Evolutionary conservation across 1,284 basidiomycete genomes (phyloP).

Genomic region (Cryptococcus sp.): DNA sequence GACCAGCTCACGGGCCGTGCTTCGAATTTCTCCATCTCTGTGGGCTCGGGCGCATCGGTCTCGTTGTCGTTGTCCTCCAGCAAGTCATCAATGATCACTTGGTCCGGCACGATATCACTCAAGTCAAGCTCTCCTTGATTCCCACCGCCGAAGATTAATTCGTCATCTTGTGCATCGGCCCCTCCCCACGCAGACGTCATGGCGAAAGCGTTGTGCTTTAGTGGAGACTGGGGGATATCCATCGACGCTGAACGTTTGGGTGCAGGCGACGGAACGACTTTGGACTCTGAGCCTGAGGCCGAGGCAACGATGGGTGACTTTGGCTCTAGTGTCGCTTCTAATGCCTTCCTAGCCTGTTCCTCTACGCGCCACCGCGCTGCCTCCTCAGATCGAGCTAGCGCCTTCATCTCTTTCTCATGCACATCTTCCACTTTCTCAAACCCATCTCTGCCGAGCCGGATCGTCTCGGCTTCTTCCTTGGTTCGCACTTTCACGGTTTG

Average conservation of each 20-base stretch:
- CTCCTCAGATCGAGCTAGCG: constrained; percentile 21
- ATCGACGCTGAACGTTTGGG: constrained; percentile 1
- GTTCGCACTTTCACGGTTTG: constrained; percentile 33
- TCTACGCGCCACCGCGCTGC: constrained; percentile 14
- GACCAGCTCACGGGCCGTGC: constrained; percentile 33
- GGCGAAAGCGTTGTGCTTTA: constrained; percentile 3
- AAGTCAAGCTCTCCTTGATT: constrained; percentile 42
- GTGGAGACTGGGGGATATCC: constrained; percentile 13
- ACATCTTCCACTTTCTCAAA: constrained; percentile 38
- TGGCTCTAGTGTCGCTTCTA: not conserved
- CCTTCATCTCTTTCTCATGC: constrained; percentile 30
- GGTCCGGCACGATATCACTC: constrained; percentile 36
- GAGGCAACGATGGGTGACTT: not conserved
- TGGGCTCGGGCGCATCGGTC: constrained; percentile 6
- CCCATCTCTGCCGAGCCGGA: constrained; percentile 44
- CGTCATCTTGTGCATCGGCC: not conserved
- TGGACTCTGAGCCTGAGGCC: not conserved
- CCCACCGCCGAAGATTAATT: constrained; percentile 9
- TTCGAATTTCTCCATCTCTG: constrained; percentile 24
- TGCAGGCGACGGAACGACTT: not conserved
- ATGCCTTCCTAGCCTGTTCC: constrained; percentile 1
- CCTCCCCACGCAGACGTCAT: constrained; percentile 20
- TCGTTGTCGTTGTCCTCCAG: constrained; percentile 10
- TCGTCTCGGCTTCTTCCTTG: constrained; percentile 24
- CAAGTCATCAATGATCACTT: constrained; percentile 8